A percentile compares a stretch with the other conserved stretches of the same genome.
Evolutionary conservation across 2,329 filamentous ascomycete species (phyloP).

Genomic region (Neonectria sp.): DNA sequence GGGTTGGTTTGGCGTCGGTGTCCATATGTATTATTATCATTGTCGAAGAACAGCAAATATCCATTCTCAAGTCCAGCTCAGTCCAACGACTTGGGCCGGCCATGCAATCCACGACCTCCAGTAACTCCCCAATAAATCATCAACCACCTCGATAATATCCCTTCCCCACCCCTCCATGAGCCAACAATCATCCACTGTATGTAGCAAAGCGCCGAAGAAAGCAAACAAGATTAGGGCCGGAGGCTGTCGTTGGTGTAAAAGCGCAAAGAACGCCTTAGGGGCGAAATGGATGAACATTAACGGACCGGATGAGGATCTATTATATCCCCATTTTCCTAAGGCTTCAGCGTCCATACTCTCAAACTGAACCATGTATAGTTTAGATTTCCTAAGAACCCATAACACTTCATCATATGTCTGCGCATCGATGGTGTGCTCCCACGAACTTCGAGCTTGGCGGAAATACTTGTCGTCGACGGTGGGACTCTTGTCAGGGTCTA

Average conservation of each 20-base stretch:
- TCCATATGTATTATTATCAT: too few relatives aligned
- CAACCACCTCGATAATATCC: slow-evolving; percentile 36
- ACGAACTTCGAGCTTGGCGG: slow-evolving; percentile 12
- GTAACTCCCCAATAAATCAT: slow-evolving; percentile 38
- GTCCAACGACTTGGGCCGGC: neutral
- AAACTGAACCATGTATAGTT: slow-evolving; percentile 36
- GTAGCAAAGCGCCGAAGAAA: slow-evolving; percentile 35
- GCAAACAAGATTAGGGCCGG: slow-evolving; percentile 37
- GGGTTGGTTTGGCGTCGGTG: too few relatives aligned
- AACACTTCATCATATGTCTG: slow-evolving; percentile 33
- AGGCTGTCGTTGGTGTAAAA: slow-evolving; percentile 40
- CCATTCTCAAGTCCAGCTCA: too few relatives aligned
- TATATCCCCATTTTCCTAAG: slow-evolving; percentile 29
- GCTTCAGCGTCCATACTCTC: slow-evolving; percentile 10
- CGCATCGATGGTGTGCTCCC: slow-evolving; percentile 20
- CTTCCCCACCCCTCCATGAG: slow-evolving; percentile 38
- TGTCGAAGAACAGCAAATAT: too few relatives aligned
- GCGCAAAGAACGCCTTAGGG: slow-evolving; percentile 34
- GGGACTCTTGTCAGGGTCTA: slow-evolving; percentile 18
- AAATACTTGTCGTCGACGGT: slow-evolving; percentile 16
- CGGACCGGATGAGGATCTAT: slow-evolving; percentile 34
- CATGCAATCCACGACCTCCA: slow-evolving; percentile 33
- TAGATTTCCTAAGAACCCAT: slow-evolving; percentile 26
- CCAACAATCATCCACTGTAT: slow-evolving; percentile 28
- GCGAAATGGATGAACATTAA: slow-evolving; percentile 37